Conservation (phyloP, 2,329 filamentous ascomycete species). For the Stagonosporopsis chrysanthemi region DNA sequence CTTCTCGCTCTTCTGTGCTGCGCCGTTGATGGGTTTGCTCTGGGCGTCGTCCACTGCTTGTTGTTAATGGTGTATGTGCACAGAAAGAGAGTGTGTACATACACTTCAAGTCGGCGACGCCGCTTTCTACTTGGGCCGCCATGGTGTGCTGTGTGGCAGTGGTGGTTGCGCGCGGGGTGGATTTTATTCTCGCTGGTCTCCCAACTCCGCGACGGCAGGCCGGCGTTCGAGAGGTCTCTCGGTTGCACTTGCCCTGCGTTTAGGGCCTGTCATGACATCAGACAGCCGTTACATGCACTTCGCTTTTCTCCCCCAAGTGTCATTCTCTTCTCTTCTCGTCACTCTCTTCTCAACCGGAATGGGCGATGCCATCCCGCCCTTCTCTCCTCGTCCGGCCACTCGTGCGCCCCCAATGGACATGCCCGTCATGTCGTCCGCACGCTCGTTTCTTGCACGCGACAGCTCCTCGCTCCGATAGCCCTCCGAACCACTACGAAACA, state of each 20-base stretch:
- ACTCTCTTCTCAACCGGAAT: constrained; percentile 18
- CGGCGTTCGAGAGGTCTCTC: constrained; percentile 5
- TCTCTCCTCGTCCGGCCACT: constrained; percentile 23
- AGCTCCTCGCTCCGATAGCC: constrained; percentile 40
- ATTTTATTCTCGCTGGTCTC: constrained; percentile 17
- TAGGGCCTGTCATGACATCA: constrained; percentile 37
- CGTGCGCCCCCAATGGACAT: constrained; percentile 25
- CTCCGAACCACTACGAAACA: constrained; percentile 79
- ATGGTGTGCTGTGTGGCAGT: constrained; percentile 34
- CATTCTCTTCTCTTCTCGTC: neutral
- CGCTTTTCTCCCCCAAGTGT: neutral
- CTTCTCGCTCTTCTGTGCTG: constrained; percentile 44
- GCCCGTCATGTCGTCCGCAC: constrained; percentile 25
- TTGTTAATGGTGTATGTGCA: constrained; percentile 8
- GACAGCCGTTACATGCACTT: neutral
- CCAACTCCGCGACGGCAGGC: constrained; percentile 22
- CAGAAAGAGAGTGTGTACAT: constrained; percentile 17
- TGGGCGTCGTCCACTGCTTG: constrained; percentile 48
- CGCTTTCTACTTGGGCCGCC: constrained; percentile 49
- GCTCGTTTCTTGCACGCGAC: neutral
- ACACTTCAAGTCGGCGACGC: constrained; percentile 50
- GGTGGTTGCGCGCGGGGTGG: constrained; percentile 5
- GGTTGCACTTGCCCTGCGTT: constrained; percentile 21
- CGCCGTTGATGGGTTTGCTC: constrained; percentile 41
- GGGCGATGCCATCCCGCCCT: constrained; percentile 41